A percentile compares a stretch with the other conserved stretches of the same genome.
phyloP scores from a whole-genome alignment of 1,284 basidiomycete genomes.

The Cryptococcus wingfieldii region DNA sequence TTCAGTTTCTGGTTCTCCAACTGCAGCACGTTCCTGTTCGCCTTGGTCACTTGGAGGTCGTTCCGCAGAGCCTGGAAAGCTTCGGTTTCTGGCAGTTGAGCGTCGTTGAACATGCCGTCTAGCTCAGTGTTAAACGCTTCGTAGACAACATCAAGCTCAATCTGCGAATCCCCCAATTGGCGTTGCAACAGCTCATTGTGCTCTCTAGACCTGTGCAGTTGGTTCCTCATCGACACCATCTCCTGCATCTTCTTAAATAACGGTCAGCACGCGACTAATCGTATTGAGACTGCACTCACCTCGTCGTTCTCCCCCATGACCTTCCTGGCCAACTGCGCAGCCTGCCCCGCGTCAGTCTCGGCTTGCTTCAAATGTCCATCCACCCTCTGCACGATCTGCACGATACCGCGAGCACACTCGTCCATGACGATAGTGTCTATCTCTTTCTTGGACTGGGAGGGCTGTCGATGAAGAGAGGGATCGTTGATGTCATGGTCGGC shows the following conservation, averaged over 20 bases:
- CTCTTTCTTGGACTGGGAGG: slow-evolving; percentile 19
- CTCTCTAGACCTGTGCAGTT: slow-evolving; percentile 64
- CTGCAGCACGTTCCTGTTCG: slow-evolving; percentile 63
- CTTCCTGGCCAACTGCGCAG: slow-evolving; percentile 7
- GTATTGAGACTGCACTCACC: slow-evolving; percentile 7
- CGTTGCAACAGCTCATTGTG: slow-evolving; percentile 72
- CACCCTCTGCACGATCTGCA: slow-evolving; percentile 29
- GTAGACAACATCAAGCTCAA: slow-evolving; percentile 85
- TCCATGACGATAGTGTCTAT: slow-evolving; percentile 29
- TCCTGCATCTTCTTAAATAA: slow-evolving; percentile 59
- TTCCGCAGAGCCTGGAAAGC: slow-evolving; percentile 68
- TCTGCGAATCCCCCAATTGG: slow-evolving; percentile 67
- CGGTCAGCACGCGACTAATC: background rate
- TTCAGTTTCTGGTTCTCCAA: slow-evolving; percentile 76
- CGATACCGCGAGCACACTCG: slow-evolving; percentile 25
- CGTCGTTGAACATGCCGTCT: slow-evolving; percentile 78
- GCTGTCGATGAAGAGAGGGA: slow-evolving; percentile 16
- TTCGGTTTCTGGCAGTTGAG: slow-evolving; percentile 68
- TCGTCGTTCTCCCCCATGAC: slow-evolving; percentile 12
- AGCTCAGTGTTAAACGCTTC: slow-evolving; percentile 90
- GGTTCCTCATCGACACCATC: slow-evolving; percentile 59
- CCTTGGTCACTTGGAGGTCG: slow-evolving; percentile 69
- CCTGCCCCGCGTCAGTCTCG: slow-evolving; percentile 24
- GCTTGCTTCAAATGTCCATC: slow-evolving; percentile 27
- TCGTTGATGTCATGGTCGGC: slow-evolving; percentile 18